Base-by-base conservation (phyloP, 352 stramenopile genomes). In the Pythium scleroteichum region DNA sequence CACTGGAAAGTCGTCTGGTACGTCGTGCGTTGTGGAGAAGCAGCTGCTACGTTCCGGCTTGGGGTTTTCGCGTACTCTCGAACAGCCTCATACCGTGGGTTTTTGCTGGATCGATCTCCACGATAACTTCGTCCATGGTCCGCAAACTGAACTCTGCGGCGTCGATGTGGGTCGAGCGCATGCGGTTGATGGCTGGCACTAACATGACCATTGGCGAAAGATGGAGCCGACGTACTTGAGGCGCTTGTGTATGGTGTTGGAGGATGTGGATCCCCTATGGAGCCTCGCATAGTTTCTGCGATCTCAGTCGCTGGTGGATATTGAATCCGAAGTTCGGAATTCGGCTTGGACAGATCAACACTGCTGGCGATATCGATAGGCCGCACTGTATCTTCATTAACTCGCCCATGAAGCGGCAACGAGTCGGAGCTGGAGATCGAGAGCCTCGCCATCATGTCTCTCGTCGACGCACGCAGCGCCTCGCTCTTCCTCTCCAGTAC, bases 131-230 rank as follows among this genome's bases (percentile, higher is more conserved):
- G n/a, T 1, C 38, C 49, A 16, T 59, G 48, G 32, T 65, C 58
- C 14, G 58, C 58, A 54, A 65, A 65, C 9, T 65, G 58, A 7
- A 65, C 58, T 39, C 59, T 62, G 19, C 58, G 58, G 6, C 58
- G 49, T 33, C 48, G 58, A n/a, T 24, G 58, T 24, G 49, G 40
- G 6, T 65, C 49, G 0, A 39, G 20, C 3, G 40, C 22, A 44
- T 52, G 38, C 17, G 22, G 29, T 23, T 12, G 27, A 35, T 8
- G 9, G 17, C 10, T 48, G 6, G n/a, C 38, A 17, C 3, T 7
- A 26, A 12, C 4, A 12, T 29, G n/a, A n/a, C n/a, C n/a, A n/a
- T n/a, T n/a, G n/a, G n/a, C 29, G 29, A 35, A 35, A 10, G 29
- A 10, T 10, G 29, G 29, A 35, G 29, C 5, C 10, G 29, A 5